Percentiles rank a stretch among this genome's conserved stretches.
Conservation (phyloP, 345 rosid genomes). For the Erodium maritimum region DNA sequence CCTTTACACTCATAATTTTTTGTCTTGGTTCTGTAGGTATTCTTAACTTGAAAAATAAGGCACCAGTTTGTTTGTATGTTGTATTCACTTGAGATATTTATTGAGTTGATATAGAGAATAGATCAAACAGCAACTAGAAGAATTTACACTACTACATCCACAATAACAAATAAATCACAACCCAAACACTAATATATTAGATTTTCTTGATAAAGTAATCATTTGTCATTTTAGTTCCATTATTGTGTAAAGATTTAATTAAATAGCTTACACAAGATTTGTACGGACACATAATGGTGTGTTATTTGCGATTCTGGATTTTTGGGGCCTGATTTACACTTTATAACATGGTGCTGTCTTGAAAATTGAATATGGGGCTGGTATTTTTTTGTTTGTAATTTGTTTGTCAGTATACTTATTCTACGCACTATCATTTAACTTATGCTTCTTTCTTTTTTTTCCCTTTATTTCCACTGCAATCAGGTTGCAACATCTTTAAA, state of each 20-base stretch:
- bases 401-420: neutral
- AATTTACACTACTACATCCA: neutral
- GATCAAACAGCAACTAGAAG: neutral
- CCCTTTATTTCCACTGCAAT: constrained; percentile 11
- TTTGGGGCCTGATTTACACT: neutral
- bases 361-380: neutral
- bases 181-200: neutral
- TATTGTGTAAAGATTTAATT: too few species aligned
- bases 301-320: too few species aligned
- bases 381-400: neutral
- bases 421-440: neutral
- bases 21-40: neutral
- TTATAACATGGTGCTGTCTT: neutral
- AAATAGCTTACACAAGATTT: too few species aligned
- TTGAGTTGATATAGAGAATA: too few species aligned
- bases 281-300: neutral
- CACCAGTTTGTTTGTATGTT: neutral
- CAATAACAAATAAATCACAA: neutral
- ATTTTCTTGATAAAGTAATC: too few species aligned
- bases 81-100: neutral
- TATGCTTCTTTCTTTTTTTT: neutral
- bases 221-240: too few species aligned
- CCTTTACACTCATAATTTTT: neutral
- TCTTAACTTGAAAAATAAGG: neutral
- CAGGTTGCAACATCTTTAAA: constrained; percentile 85